Evolutionary conservation across 352 stramenopile species (phyloP).

Genomic region (Blastocystis sp.): DNA sequence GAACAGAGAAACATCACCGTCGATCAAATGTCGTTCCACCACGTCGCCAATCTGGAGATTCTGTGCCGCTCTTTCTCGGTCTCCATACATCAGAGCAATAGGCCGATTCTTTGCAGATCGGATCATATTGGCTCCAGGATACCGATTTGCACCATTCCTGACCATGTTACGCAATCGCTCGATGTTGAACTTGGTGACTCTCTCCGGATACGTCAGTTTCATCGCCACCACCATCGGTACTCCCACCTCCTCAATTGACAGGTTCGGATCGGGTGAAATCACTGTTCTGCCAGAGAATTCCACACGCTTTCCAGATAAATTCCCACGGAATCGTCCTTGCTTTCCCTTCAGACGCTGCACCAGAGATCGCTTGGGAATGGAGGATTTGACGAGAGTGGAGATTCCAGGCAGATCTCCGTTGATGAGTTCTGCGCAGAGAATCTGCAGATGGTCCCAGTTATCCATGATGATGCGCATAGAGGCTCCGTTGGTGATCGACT

Average conservation of each 20-base stretch:
- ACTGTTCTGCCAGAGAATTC: slow-evolving; percentile 98
- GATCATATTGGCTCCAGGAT: slow-evolving; percentile 88
- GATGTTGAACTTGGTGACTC: slow-evolving; percentile 93
- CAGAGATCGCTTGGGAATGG: slow-evolving; percentile 89
- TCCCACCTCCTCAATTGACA: slow-evolving; percentile 86
- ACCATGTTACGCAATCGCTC: slow-evolving; percentile 87
- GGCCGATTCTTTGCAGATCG: slow-evolving; percentile 64
- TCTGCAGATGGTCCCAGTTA: slow-evolving; percentile 96
- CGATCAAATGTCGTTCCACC: slow-evolving; percentile 97
- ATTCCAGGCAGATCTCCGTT: slow-evolving; percentile 95
- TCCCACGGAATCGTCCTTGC: slow-evolving; percentile 93
- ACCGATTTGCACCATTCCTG: slow-evolving; percentile 83
- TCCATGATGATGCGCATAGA: slow-evolving; percentile 97
- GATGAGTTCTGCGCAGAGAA: slow-evolving; percentile 91
- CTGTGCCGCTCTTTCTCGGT: slow-evolving; percentile 83
- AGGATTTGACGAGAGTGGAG: slow-evolving; percentile 82
- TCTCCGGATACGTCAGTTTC: slow-evolving; percentile 96
- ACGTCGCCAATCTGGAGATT: slow-evolving; percentile 92
- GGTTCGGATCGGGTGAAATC: slow-evolving; percentile 96
- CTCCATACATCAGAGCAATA: slow-evolving; percentile 81
- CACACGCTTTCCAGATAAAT: slow-evolving; percentile 95
- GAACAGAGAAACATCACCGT: slow-evolving; percentile 97
- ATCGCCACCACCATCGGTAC: slow-evolving; percentile 88
- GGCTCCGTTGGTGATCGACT: slow-evolving; percentile 85
- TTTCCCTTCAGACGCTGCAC: slow-evolving; percentile 96